Evolutionary conservation across 441 rosid genomes (phyloP), one percentile per base, ranked within the genome.

Genomic region (Geranium incanum): DNA sequence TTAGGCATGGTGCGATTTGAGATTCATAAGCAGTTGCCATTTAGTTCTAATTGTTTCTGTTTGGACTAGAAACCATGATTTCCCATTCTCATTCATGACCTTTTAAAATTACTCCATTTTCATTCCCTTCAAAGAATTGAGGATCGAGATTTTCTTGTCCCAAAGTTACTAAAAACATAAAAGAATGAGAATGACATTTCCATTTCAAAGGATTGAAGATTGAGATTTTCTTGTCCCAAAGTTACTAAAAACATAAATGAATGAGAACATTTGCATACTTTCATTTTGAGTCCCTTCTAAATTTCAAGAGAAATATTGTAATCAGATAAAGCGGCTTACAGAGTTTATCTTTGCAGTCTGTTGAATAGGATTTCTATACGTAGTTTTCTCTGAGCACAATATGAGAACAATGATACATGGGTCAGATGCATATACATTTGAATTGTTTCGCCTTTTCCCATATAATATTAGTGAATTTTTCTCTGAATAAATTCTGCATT

Each of bases 401-500:
- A 55, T 66, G 28, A 67, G 52, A 65, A 62, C 50, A 67, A 21
- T 63, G 63, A 16, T 57, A 57, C 7, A 57, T 16, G 16, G 23
- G n/a, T n/a, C 60, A 55, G 3, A 57, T 57, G 23, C 63, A 57
- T 57, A 6, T 3, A 15, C 0, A 12, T 7, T 57, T 57, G 9
- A 57, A 15, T 57, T 57, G 16, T 21, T 57, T 57, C 1, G 16
- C 5, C 16, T 57, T 52, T 13, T 19, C 0, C 60, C 3, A 13
- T 52, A 15, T 57, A 5, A 6, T 3, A 15, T 57, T 15, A 57
- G 21, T 57, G 23, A 8, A 4, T 57, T 57, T 57, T 4, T n/a
- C 6, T n/a, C 18, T 57, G 63, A 57, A 57, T 57, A 57, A 23
- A 13, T 57, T 57, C 63, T 8, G 16, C 63, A 15, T 72, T 68